phyloP scores from a whole-genome alignment of 805 yeast genomes.

The Wickerhamiella australiensis region DNA sequence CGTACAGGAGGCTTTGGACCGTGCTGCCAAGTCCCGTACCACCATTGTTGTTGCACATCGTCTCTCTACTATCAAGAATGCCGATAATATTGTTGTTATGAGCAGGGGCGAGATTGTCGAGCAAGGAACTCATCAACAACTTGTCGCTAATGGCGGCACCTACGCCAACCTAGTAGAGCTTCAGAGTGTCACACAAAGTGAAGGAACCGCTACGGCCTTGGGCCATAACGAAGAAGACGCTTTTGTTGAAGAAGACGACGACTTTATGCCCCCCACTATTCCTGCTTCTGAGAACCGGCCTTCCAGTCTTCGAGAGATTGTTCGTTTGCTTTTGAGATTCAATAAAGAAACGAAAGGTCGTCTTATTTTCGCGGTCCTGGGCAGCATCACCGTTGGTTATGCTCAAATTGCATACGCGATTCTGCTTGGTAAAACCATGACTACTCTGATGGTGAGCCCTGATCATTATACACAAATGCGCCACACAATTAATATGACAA shows the following conservation, averaged over 20 bases:
- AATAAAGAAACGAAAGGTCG: slow-evolving; percentile 16
- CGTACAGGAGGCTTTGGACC: slow-evolving; percentile 20
- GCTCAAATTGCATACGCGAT: slow-evolving; percentile 20
- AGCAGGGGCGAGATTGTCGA: slow-evolving; percentile 35
- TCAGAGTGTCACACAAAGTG: slow-evolving; percentile 14
- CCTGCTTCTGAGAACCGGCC: neutral
- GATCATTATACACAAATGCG: slow-evolving; percentile 17
- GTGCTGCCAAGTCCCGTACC: slow-evolving; percentile 24
- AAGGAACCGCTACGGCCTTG: neutral
- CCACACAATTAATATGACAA: slow-evolving; percentile 14
- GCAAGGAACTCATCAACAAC: slow-evolving; percentile 28
- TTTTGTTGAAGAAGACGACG: slow-evolving; percentile 5
- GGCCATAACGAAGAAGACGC: neutral
- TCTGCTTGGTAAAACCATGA: slow-evolving; percentile 20
- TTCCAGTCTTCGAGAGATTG: slow-evolving; percentile 5
- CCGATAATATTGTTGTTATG: slow-evolving; percentile 37
- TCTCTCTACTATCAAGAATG: slow-evolving; percentile 36
- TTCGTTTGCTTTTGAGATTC: slow-evolving; percentile 13
- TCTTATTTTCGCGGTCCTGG: slow-evolving; percentile 16
- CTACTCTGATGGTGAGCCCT: slow-evolving; percentile 16
- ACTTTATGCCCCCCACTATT: neutral
- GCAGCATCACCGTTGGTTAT: slow-evolving; percentile 19
- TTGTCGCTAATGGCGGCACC: slow-evolving; percentile 22
- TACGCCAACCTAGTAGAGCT: slow-evolving; percentile 24
- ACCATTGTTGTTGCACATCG: slow-evolving; percentile 41